These are phyloP conservation scores for Erodium moschatum DNA, from an alignment of 441 rosid species.

Conservation along the genomic window DNA sequence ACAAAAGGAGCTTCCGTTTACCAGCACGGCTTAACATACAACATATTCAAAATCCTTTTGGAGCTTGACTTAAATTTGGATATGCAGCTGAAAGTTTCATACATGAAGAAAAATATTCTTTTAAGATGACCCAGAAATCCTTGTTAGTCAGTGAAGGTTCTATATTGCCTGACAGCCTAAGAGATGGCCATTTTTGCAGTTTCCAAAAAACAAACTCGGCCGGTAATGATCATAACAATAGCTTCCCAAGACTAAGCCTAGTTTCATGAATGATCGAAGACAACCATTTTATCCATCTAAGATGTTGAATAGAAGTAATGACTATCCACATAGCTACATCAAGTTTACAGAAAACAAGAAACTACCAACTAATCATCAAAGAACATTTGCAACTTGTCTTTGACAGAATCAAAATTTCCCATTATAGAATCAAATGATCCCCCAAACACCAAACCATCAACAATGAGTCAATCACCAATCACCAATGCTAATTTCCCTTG, in stretches of 20 bases:
- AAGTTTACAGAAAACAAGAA: not conserved
- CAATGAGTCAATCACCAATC: not conserved
- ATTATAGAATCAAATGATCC: not conserved
- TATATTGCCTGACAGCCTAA: not conserved
- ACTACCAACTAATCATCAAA: not conserved
- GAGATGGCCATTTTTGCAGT: not conserved
- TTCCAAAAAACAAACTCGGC: not conserved
- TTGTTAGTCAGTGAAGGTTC: not conserved
- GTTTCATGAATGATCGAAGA: not conserved
- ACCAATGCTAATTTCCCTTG: not conserved
- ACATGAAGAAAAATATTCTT: not conserved
- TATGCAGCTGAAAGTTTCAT: not conserved
- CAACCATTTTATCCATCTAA: not conserved
- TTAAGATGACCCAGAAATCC: not conserved
- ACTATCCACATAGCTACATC: not conserved
- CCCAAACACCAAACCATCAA: not conserved
- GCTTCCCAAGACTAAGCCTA: not conserved
- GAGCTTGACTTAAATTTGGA: not conserved
- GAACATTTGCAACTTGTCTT: not conserved
- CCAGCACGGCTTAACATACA: constrained; percentile 4
- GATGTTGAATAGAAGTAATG: not conserved
- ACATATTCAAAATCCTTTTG: not conserved
- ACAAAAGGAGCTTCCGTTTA: not conserved
- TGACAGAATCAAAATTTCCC: not conserved
- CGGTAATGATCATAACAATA: not conserved